Evolutionary conservation across 2,329 filamentous ascomycete genomes (phyloP).

Genomic region (Tolypocladium album): DNA sequence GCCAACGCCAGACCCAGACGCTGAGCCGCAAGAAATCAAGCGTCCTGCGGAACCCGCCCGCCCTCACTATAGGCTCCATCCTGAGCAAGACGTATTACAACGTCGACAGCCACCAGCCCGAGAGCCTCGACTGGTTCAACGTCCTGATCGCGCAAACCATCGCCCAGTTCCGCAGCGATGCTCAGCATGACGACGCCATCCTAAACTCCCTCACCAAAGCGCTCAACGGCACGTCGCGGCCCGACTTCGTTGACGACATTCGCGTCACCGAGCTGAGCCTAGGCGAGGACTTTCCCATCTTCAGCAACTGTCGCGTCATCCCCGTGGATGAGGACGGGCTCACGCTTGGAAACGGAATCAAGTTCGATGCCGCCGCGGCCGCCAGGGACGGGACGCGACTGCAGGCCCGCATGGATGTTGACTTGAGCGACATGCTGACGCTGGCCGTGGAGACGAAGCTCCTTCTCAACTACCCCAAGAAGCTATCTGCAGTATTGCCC

Average conservation of each 20-base stretch:
- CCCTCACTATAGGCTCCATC: conserved; percentile 85
- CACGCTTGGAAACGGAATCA: conserved; percentile 37
- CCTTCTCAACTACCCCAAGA: conserved; percentile 88
- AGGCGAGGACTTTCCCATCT: conserved; percentile 95
- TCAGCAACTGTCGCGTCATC: conserved; percentile 95
- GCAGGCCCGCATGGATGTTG: conserved; percentile 94
- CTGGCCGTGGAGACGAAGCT: conserved; percentile 90
- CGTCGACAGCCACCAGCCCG: conserved; percentile 87
- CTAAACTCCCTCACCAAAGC: conserved; percentile 74
- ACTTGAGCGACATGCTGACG: conserved; percentile 91
- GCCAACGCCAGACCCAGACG: conserved; percentile 27
- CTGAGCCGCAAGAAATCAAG: conserved; percentile 58
- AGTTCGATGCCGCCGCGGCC: conserved; percentile 40
- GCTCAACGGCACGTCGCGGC: conserved; percentile 76
- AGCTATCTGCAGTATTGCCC: conserved; percentile 76
- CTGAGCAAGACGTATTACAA: conserved; percentile 97
- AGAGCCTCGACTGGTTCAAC: conserved; percentile 98
- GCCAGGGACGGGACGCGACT: conserved; percentile 60
- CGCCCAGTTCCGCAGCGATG: conserved; percentile 86
- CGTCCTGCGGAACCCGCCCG: conserved; percentile 61
- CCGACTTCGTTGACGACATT: conserved; percentile 89
- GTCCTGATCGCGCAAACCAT: conserved; percentile 94
- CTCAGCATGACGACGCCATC: conserved; percentile 83
- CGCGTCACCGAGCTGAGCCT: conserved; percentile 86
- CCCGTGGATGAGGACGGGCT: conserved; percentile 74